phyloP scores from a whole-genome alignment of 257 asterid species.

The Echium plantagineum region DNA sequence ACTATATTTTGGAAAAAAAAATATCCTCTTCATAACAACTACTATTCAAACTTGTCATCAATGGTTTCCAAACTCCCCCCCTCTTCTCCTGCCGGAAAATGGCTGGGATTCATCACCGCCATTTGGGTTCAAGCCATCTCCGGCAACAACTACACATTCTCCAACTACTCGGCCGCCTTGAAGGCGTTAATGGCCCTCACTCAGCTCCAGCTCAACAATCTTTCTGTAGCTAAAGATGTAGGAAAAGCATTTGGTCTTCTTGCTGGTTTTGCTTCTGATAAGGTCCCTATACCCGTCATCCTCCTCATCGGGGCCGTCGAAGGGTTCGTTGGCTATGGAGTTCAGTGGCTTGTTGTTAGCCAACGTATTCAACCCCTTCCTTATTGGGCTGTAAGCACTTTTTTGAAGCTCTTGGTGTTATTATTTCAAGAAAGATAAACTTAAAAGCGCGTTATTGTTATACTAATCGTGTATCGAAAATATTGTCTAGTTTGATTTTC shows the following conservation, averaged over 20 bases:
- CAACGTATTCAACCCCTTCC: constrained; percentile 79
- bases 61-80: constrained; percentile 47
- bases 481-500: too few relatives aligned
- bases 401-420: too few relatives aligned
- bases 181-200: constrained; percentile 82
- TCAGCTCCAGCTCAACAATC: constrained; percentile 83
- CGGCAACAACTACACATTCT: constrained; percentile 91
- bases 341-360: constrained; percentile 96
- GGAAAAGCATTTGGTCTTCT: constrained; percentile 92
- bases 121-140: constrained; percentile 98
- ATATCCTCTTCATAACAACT: too few relatives aligned
- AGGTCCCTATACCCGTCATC: constrained; percentile 49
- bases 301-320: constrained; percentile 75
- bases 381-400: constrained; percentile 56
- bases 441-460: too few relatives aligned
- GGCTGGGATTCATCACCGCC: constrained; percentile 88
- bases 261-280: constrained; percentile 92
- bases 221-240: constrained; percentile 88
- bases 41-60: neutral
- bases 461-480: too few relatives aligned
- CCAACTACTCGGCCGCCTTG: constrained; percentile 81
- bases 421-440: too few relatives aligned
- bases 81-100: constrained; percentile 65
- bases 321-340: constrained; percentile 89
- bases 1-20: too few relatives aligned